phyloP scores from a whole-genome alignment of 495 filamentous ascomycete species.

The Xeromyces bisporus region DNA sequence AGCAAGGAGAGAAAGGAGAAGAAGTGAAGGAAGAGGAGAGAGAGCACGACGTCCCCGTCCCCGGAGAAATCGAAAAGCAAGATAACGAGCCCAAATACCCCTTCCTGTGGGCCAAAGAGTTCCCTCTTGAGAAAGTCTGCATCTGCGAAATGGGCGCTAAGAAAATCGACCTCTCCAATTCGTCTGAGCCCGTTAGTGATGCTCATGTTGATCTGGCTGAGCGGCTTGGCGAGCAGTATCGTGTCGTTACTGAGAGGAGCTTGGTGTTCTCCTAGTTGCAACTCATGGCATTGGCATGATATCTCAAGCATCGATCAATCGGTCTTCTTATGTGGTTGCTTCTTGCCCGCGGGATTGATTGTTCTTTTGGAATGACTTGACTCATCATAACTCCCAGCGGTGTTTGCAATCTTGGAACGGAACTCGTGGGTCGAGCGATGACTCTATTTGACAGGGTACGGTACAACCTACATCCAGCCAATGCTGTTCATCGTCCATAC shows the following conservation, averaged over 20 bases:
- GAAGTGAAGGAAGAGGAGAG: background rate
- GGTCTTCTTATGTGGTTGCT: too few species aligned
- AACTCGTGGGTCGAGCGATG: too few species aligned
- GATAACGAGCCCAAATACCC: conserved; percentile 2
- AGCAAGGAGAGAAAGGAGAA: background rate
- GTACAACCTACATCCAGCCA: too few species aligned
- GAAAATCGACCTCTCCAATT: conserved; percentile 24
- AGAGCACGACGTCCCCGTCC: background rate
- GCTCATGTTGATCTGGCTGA: conserved; percentile 11
- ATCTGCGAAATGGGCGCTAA: conserved; percentile 70
- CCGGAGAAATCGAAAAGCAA: background rate
- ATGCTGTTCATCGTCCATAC: too few species aligned
- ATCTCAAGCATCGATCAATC: too few species aligned
- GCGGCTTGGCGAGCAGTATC: conserved; percentile 28
- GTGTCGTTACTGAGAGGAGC: conserved; percentile 19
- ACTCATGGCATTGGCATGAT: too few species aligned
- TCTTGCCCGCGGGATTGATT: too few species aligned
- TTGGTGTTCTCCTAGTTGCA: conserved; percentile 6
- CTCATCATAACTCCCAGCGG: too few species aligned
- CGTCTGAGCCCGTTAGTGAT: background rate
- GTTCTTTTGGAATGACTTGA: too few species aligned
- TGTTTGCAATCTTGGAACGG: too few species aligned
- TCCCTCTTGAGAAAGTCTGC: conserved; percentile 43
- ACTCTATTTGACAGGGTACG: too few species aligned
- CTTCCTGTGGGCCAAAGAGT: conserved; percentile 44